phyloP scores from a whole-genome alignment of 495 filamentous ascomycete species.

The Aspergillus saccharolyticus region DNA sequence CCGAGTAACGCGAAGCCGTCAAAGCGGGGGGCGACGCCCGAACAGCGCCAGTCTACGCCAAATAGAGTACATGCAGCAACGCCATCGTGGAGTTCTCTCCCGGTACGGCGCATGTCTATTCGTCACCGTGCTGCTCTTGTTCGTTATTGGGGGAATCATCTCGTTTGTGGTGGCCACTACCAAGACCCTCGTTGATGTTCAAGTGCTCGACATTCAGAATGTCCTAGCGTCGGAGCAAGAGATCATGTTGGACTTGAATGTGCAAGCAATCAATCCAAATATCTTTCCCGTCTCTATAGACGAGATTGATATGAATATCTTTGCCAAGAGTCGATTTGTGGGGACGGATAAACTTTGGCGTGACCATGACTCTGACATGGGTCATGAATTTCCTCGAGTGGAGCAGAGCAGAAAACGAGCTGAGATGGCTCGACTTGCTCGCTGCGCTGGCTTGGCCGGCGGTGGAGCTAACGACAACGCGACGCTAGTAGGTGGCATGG shows the following conservation, averaged over 20 bases:
- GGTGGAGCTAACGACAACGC: constrained; percentile 18
- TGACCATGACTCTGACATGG: constrained; percentile 41
- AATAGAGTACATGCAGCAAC: constrained; percentile 68
- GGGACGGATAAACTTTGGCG: constrained; percentile 73
- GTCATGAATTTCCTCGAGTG: constrained; percentile 31
- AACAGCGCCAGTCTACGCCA: constrained; percentile 60
- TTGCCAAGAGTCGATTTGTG: constrained; percentile 85
- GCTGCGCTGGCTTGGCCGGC: constrained; percentile 23
- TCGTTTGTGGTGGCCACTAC: constrained; percentile 87
- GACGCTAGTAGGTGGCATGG: not conserved
- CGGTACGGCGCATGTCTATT: constrained; percentile 77
- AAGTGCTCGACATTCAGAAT: constrained; percentile 72
- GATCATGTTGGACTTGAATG: constrained; percentile 89
- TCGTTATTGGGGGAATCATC: constrained; percentile 73
- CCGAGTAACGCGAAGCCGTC: constrained; percentile 57
- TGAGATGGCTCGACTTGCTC: constrained; percentile 28
- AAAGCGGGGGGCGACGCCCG: constrained; percentile 45
- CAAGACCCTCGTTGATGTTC: constrained; percentile 75
- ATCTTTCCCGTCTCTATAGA: constrained; percentile 78
- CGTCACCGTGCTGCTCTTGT: constrained; percentile 64
- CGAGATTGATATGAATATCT: constrained; percentile 82
- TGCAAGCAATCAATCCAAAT: constrained; percentile 86
- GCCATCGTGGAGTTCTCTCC: constrained; percentile 58
- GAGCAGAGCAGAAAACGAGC: constrained; percentile 34
- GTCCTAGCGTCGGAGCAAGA: constrained; percentile 92